Percentiles rank a stretch among this genome's conserved stretches.
These are phyloP conservation scores for Anthracocystis panici-leucophaei DNA, from an alignment of 1,284 basidiomycete species.

Conservation along the genomic window DNA sequence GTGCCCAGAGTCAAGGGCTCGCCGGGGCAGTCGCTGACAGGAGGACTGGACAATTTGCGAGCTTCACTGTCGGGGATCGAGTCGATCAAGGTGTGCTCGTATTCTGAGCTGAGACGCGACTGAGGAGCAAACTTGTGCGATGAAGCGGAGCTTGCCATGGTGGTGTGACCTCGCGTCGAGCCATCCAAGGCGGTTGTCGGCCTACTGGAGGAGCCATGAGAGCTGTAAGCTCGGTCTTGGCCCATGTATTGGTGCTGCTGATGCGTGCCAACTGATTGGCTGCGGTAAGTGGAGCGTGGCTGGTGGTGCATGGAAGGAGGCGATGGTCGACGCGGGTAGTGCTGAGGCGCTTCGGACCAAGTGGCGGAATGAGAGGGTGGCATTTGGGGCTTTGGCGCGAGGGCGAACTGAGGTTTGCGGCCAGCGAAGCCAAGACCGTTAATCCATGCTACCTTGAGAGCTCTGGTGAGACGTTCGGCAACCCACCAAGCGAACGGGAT, in stretches of 20 bases:
- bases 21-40: slow-evolving; percentile 9
- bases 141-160: slow-evolving; percentile 34
- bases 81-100: slow-evolving; percentile 42
- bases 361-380: slow-evolving; percentile 13
- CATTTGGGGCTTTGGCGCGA: slow-evolving; percentile 37
- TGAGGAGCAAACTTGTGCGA: slow-evolving; percentile 28
- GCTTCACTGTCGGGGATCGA: slow-evolving; percentile 23
- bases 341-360: slow-evolving; percentile 22
- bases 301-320: slow-evolving; percentile 12
- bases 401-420: slow-evolving; percentile 56
- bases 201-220: slow-evolving; percentile 1
- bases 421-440: slow-evolving; percentile 73
- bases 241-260: slow-evolving; percentile 8
- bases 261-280: slow-evolving; percentile 12
- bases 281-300: slow-evolving; percentile 5
- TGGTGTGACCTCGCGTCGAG: slow-evolving; percentile 27
- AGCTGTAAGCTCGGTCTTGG: slow-evolving; percentile 1
- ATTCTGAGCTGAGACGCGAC: slow-evolving; percentile 33
- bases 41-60: slow-evolving; percentile 34
- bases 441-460: slow-evolving; percentile 76
- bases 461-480: slow-evolving; percentile 73
- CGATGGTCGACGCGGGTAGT: slow-evolving; percentile 13
- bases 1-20: slow-evolving; percentile 10
- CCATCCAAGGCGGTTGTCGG: slow-evolving; percentile 21
- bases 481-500: slow-evolving; percentile 74